Base-by-base conservation (phyloP, 495 filamentous ascomycete species). In the Amniculicola lignicola region DNA sequence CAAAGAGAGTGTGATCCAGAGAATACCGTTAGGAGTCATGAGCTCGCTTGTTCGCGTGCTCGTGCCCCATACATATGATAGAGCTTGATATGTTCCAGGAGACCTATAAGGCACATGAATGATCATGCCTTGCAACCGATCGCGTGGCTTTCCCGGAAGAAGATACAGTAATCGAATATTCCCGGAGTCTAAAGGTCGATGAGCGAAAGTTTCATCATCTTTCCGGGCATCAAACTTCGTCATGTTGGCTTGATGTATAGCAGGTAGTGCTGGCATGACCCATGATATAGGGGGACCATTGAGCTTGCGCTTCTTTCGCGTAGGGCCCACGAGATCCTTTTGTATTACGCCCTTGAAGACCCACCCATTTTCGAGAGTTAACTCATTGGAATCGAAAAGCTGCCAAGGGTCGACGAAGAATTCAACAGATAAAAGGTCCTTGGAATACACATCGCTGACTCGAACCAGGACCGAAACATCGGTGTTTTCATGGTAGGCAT, bases 1-100 rank as follows among this genome's bases (percentile, higher is more conserved):
- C n/a, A 54, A 25, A 16, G 19, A 28, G 5, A 24, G 11, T 44
- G 50, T 54, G 3, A 54, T n/a, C 10, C 9, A 3, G 4, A 54
- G 14, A 4, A 27, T 6, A 3, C 40, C 37, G 19, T 4, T 15
- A 6, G 19, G 37, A 4, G 40, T 54, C n/a, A 3, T 10, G n/a
- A 54, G 7, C 11, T 3, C 4, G 3, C 15, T 21, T 9, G 37
- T 18, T 14, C 15, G 24, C 24, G 14, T 11, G 3, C 3, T 4
- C 3, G 18, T 45, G 14, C 50, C 50, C 50, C 50, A 54, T 10
- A 28, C 37, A 22, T 54, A 54, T 3, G 50, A 54, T 19, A 54
- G 39, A 7, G 50, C 50, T 21, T 21, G 6, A 18, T 38, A 51
- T 3, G 14, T 11, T 22, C 33, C 47, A 4, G 47, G 3, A 22